These are phyloP conservation scores for Sisymbrium altissimum DNA, from an alignment of 345 rosid genomes.

Conservation along the genomic window DNA sequence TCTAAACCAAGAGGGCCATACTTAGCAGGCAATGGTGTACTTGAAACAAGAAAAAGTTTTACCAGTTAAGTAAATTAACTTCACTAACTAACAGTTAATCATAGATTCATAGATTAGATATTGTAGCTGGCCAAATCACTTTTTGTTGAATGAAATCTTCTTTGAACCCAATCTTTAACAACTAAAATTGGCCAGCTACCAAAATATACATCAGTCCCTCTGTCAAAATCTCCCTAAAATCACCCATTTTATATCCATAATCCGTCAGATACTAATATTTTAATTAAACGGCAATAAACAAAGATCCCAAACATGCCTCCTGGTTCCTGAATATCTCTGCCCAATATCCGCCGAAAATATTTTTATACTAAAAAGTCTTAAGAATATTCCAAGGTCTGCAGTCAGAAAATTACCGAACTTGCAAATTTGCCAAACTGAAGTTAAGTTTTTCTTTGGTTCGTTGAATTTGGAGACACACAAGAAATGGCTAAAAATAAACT, in stretches of 20 bases:
- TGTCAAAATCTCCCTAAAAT: conserved; percentile 28
- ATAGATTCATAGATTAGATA: conserved; percentile 14
- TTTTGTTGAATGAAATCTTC: background rate
- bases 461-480: background rate
- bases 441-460: background rate
- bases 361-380: background rate
- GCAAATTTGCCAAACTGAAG: background rate
- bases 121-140: conserved; percentile 29
- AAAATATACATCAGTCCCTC: conserved; percentile 14
- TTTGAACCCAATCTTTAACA: conserved; percentile 32
- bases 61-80: background rate
- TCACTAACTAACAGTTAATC: conserved; percentile 5
- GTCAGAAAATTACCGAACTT: background rate
- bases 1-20: too few relatives aligned
- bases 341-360: conserved; percentile 18
- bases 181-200: conserved; percentile 26
- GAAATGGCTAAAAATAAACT: background rate
- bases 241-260: conserved; percentile 4
- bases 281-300: background rate
- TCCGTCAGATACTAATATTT: background rate
- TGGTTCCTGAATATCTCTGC: conserved; percentile 15
- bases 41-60: background rate
- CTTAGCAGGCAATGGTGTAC: too few relatives aligned
- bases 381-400: background rate
- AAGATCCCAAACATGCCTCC: conserved; percentile 9